Base-by-base conservation (phyloP, 768 basidiomycete genomes). In the Gymnopilus dilepis region DNA sequence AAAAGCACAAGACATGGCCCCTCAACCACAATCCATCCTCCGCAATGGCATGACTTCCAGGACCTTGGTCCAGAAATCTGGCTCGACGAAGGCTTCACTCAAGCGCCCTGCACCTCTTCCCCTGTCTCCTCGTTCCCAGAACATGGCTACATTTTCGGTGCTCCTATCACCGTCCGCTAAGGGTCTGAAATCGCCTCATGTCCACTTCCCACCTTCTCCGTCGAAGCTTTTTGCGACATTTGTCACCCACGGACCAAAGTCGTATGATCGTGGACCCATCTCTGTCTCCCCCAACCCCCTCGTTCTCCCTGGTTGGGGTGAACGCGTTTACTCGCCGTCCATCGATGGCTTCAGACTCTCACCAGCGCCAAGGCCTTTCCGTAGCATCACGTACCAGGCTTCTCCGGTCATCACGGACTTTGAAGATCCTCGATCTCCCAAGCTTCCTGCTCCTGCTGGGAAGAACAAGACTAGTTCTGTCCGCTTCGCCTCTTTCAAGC, bases 181-280 rank as follows among this genome's bases (percentile, higher is more conserved):
- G 57, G 63, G 51, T 26, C 17, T 69, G 34, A 73, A 71, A 56
- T 82, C 80, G 5, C 77, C 80, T 3, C 87, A 84, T 68, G 88
- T 90, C 59, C 87, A 86, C 73, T 90, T 91, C 67, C 86, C 87
- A 6, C 83, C 86, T 12, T 84, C 87, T 1, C 84, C 88, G 21
- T 64, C 67, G 12, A 71, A 77, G 37, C 76, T 90, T 56, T 80
- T 81, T 11, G 79, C 84, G 22, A 86, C 84, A 4, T 84, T 82
- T 70, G 74, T 79, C 22, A 82, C 85, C 5, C 83, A 88, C 69
- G 87, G 88, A 0, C 73, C 88, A 0, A 69, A 77, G 52, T 79
- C 79, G 0, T 90, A 90, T 68, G 90, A 91, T 70, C 85, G 90
- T 40, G 82, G 80, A 0, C 83, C 90, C 9, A 87, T 88, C 70